phyloP scores from a whole-genome alignment of 208 protist genomes.

The Trypanosoma lewisi region DNA sequence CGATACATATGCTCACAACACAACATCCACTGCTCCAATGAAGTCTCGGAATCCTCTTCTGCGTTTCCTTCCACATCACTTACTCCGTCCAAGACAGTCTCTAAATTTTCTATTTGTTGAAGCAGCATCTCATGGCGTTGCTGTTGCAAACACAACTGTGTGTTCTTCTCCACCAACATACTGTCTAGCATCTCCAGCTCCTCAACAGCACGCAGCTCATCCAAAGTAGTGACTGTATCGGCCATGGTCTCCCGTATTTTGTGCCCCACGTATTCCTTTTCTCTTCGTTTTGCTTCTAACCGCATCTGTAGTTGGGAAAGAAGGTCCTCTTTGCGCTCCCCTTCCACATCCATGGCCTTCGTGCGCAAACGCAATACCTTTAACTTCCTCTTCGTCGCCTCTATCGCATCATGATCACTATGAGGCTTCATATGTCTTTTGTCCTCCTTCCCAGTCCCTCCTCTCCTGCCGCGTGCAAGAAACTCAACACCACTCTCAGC shows the following conservation, averaged over 20 bases:
- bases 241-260: slow-evolving; percentile 16
- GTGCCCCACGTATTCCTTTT: slow-evolving; percentile 10
- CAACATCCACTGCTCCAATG: slow-evolving; percentile 6
- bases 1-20: slow-evolving; percentile 2
- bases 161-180: slow-evolving; percentile 59
- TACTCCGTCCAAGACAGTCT: slow-evolving; percentile 24
- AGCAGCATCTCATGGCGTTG: slow-evolving; percentile 33
- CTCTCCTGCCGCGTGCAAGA: not conserved
- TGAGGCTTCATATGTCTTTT: not conserved
- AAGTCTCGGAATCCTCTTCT: slow-evolving; percentile 1
- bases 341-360: slow-evolving; percentile 12
- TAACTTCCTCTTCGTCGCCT: slow-evolving; percentile 7
- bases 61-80: slow-evolving; percentile 2
- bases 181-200: slow-evolving; percentile 55
- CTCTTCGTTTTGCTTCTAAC: slow-evolving; percentile 4
- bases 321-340: slow-evolving; percentile 11
- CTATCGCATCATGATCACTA: slow-evolving; percentile 3
- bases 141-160: slow-evolving; percentile 32
- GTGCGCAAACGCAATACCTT: not conserved
- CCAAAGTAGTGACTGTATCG: slow-evolving; percentile 10
- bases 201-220: slow-evolving; percentile 42
- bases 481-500: not conserved
- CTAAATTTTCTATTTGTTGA: slow-evolving; percentile 30
- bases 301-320: slow-evolving; percentile 7
- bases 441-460: not conserved